Evolutionary conservation across 2,329 filamentous ascomycete species (phyloP).

Genomic region (Phaeosphaeriaceae sp.): DNA sequence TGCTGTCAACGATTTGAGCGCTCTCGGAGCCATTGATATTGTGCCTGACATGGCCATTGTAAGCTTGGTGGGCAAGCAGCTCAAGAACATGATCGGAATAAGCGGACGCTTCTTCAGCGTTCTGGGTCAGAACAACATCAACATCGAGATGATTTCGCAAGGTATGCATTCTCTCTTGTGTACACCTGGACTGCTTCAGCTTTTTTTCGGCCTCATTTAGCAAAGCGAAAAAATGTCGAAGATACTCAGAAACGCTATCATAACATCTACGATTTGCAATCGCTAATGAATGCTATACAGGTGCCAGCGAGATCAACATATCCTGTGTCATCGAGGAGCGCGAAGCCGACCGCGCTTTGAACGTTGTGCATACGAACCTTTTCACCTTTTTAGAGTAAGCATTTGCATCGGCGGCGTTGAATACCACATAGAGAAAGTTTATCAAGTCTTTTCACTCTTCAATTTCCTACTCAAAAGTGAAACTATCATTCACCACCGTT

Average conservation of each 20-base stretch:
- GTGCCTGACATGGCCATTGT: slow-evolving; percentile 94
- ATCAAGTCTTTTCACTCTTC: neutral
- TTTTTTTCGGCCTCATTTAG: neutral
- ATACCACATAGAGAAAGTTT: slow-evolving; percentile 27
- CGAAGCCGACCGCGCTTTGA: slow-evolving; percentile 92
- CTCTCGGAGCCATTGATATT: slow-evolving; percentile 89
- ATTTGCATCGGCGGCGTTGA: slow-evolving; percentile 36
- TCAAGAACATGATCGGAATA: slow-evolving; percentile 96
- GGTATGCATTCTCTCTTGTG: slow-evolving; percentile 61
- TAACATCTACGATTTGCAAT: neutral
- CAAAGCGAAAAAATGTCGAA: neutral
- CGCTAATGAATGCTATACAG: slow-evolving; percentile 53
- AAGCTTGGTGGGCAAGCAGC: slow-evolving; percentile 90
- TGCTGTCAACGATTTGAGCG: slow-evolving; percentile 72
- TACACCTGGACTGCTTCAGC: neutral
- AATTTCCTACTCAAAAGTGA: neutral
- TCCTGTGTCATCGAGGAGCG: slow-evolving; percentile 94
- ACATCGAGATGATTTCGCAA: slow-evolving; percentile 99
- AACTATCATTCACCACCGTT: neutral
- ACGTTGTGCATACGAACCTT: slow-evolving; percentile 93
- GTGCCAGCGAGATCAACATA: slow-evolving; percentile 98
- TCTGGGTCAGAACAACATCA: slow-evolving; percentile 89
- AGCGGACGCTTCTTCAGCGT: slow-evolving; percentile 95
- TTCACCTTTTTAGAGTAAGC: slow-evolving; percentile 88
- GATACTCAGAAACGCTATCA: neutral